Percentiles rank a stretch among this genome's conserved stretches.
These are phyloP conservation scores for Alternaria sp. DNA, from an alignment of 2,329 filamentous ascomycete species.

Conservation along the genomic window DNA sequence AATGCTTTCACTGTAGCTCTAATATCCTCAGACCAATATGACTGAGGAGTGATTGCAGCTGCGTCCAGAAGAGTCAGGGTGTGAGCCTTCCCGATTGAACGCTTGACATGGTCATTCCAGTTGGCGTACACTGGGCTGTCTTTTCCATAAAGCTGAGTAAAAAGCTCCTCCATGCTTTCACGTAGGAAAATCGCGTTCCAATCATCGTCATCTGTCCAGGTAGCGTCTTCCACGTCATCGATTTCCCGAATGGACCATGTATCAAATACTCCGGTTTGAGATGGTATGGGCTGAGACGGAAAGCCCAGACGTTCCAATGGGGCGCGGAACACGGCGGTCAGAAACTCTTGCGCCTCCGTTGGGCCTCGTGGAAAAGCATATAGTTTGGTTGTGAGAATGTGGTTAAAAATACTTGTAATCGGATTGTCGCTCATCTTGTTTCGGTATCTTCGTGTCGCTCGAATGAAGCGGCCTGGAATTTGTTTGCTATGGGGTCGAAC, in stretches of 20 bases:
- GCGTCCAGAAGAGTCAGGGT: neutral
- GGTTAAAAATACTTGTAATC: neutral
- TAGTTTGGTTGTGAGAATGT: neutral
- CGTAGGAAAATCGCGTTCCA: neutral
- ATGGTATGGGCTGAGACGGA: neutral
- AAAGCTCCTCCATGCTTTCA: neutral
- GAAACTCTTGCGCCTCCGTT: neutral
- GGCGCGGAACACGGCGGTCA: neutral
- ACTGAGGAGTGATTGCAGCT: neutral
- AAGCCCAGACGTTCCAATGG: neutral
- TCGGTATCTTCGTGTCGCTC: neutral
- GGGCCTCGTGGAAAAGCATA: neutral
- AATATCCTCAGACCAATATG: neutral
- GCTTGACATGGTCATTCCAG: neutral
- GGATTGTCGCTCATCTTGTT: neutral
- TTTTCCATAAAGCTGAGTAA: neutral
- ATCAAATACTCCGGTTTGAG: neutral
- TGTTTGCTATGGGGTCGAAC: neutral
- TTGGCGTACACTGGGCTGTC: neutral
- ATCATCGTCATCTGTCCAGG: neutral
- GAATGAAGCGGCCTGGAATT: neutral
- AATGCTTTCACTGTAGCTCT: neutral
- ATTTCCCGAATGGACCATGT: neutral
- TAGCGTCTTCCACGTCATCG: neutral
- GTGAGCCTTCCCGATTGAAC: neutral